Percentiles rank a stretch among this genome's conserved stretches.
Conservation (phyloP, 129 eudicot species). For the Sambucus nigra region DNA sequence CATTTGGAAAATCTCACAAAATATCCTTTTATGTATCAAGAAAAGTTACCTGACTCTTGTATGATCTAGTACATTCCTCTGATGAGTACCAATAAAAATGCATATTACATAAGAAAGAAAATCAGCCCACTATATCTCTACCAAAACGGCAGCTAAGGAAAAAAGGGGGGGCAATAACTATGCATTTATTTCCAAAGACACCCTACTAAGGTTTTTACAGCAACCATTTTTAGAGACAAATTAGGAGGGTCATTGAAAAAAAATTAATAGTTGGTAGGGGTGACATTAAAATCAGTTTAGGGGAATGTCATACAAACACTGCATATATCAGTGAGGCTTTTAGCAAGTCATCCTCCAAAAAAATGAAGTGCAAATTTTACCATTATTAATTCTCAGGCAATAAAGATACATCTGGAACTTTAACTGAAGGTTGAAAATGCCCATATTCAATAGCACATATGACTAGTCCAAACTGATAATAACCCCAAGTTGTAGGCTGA, state of each 20-base stretch:
- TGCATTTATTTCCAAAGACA: too few species aligned
- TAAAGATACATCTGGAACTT: constrained; percentile 19
- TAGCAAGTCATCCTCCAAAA: background rate
- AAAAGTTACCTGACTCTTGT: constrained; percentile 37
- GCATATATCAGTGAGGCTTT: too few species aligned
- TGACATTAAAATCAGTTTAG: too few species aligned
- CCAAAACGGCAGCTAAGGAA: too few species aligned
- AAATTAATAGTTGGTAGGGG: too few species aligned
- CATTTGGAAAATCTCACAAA: constrained; percentile 40
- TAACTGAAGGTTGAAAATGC: constrained; percentile 19
- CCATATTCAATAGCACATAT: constrained; percentile 40
- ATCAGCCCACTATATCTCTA: constrained; percentile 3
- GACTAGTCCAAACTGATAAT: constrained; percentile 67
- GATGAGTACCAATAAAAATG: constrained; percentile 47
- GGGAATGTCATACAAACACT: too few species aligned
- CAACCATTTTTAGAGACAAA: too few species aligned
- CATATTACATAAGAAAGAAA: constrained; percentile 11
- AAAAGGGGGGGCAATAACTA: background rate
- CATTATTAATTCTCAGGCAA: constrained; percentile 32
- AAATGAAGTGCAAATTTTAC: constrained; percentile 24
- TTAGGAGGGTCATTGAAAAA: too few species aligned
- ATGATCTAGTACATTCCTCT: constrained; percentile 36
- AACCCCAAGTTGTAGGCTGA: constrained; percentile 73
- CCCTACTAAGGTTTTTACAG: too few species aligned
- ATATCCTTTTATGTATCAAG: constrained; percentile 36